Conservation (phyloP, 2,329 filamentous ascomycete species). For the Alternaria alternata region DNA sequence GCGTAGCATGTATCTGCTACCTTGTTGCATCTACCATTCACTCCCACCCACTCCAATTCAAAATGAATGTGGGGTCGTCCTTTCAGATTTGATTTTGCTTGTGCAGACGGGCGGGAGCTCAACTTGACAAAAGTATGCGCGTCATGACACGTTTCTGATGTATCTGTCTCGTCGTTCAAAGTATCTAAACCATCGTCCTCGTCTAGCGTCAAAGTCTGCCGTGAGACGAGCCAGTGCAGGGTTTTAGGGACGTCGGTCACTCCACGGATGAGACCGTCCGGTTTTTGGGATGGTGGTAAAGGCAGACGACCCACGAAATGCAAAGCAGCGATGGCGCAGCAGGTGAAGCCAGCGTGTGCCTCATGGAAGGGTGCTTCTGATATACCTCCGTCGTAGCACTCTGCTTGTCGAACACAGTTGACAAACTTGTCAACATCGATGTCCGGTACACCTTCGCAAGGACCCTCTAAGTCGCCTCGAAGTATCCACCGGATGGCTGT, state of each 20-base stretch:
- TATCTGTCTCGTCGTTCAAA: conserved; percentile 48
- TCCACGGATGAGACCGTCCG: conserved; percentile 42
- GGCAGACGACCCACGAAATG: conserved; percentile 74
- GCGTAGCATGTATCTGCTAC: conserved; percentile 93
- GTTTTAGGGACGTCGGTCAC: conserved; percentile 51
- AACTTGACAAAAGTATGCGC: conserved; percentile 51
- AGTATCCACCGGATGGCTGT: conserved; percentile 84
- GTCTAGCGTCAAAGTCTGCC: conserved; percentile 56
- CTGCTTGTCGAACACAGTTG: conserved; percentile 71
- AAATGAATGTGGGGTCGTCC: conserved; percentile 69
- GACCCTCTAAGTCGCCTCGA: conserved; percentile 64
- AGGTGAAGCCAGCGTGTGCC: conserved; percentile 89
- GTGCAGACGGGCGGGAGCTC: conserved; percentile 34
- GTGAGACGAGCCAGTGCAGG: conserved; percentile 56
- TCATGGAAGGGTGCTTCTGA: conserved; percentile 81
- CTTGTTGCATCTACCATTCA: conserved; percentile 93
- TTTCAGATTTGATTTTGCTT: conserved; percentile 36
- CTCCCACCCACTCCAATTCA: conserved; percentile 70
- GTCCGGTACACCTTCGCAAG: conserved; percentile 69
- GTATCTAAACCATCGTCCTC: conserved; percentile 54
- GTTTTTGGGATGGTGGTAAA: conserved; percentile 23
- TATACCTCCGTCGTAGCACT: conserved; percentile 85
- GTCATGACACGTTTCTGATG: conserved; percentile 52
- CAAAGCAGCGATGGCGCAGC: conserved; percentile 83
- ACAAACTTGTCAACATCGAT: conserved; percentile 77